Evolutionary conservation across 75 land plant genomes (phyloP), one percentile per base, ranked within the genome.

Genomic region (Sequoia sempervirens): DNA sequence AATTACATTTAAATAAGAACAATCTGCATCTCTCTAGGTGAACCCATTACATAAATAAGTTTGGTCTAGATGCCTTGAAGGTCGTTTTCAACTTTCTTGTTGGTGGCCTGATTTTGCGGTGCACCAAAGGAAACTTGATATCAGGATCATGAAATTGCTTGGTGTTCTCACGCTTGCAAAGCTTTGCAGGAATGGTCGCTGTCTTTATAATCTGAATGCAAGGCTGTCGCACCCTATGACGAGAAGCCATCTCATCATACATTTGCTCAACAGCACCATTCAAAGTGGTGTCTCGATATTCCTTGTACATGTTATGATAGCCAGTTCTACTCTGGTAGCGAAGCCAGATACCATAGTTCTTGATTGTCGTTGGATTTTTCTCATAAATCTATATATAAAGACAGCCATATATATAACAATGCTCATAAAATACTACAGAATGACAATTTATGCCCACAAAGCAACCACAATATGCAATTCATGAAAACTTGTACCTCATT

Each of bases 151-250:
- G 91, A 69, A 94, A 92, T 84, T 92, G 95, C 85, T 94, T 94
- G 28, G 91, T 89, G 86, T 91, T 92, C 81, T 93, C 95, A 47
- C 93, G 81, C 90, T 93, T 93, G 92, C 93, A 93, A 12, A 89
- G 88, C 79, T 90, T 87, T 17, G 87, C 89, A 17, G 93, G 91
- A 43, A 94, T 80, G 28, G 90, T 90, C 0, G 92, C 92, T 30
- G 94, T 94, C 85, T 94, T 94, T 68, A 94, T 94, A 86, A 94
- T 94, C 89, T 94, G 94, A 79, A 94, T 94, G 91, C 93, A 94
- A 1, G 93, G 91, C 69, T 70, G 88, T 32, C 94, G 88, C 50
- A 92, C 95, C 45, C 94, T 90, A 52, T 93, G 94, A 37, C 94
- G 92, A 54, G 94, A 92, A 14, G 95, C 95, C 95, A 94, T 94